phyloP scores from a whole-genome alignment of 768 basidiomycete genomes.

The Tubosaeta sp. region DNA sequence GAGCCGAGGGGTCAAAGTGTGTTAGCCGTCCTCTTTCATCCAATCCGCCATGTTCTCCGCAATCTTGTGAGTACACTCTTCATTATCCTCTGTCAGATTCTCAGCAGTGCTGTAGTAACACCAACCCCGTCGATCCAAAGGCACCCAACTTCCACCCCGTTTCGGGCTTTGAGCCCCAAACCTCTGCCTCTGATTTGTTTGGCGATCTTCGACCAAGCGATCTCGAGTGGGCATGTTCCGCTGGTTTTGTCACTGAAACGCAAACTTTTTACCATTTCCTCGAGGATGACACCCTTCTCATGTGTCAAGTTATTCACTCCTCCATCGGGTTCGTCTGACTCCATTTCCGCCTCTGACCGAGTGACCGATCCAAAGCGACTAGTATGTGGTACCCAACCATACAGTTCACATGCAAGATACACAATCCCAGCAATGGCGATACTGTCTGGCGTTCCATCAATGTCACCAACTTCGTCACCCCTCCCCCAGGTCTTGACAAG shows the following conservation, averaged over 20 bases:
- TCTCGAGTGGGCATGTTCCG: slow-evolving; percentile 75
- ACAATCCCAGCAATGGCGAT: slow-evolving; percentile 72
- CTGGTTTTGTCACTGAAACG: slow-evolving; percentile 88
- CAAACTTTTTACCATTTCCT: slow-evolving; percentile 82
- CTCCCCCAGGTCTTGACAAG: slow-evolving; percentile 77
- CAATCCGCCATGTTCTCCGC: slow-evolving; percentile 66
- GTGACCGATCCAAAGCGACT: slow-evolving; percentile 12
- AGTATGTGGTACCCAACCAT: slow-evolving; percentile 93
- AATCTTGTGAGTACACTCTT: slow-evolving; percentile 60
- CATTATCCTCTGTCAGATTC: not conserved
- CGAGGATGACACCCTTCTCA: slow-evolving; percentile 72
- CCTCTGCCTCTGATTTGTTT: slow-evolving; percentile 54
- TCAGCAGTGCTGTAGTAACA: slow-evolving; percentile 38
- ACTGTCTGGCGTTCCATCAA: slow-evolving; percentile 84
- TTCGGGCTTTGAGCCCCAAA: slow-evolving; percentile 43
- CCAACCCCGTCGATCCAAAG: slow-evolving; percentile 54
- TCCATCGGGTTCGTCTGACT: slow-evolving; percentile 68
- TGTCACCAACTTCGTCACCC: slow-evolving; percentile 71
- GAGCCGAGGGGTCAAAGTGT: slow-evolving; percentile 3
- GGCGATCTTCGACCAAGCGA: slow-evolving; percentile 76
- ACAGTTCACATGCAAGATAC: slow-evolving; percentile 89
- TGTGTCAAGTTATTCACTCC: slow-evolving; percentile 87
- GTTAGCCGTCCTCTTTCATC: not conserved
- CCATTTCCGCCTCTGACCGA: slow-evolving; percentile 2
- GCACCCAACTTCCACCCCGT: slow-evolving; percentile 85